Evolutionary conservation across 2,329 filamentous ascomycete genomes (phyloP).

Genomic region (Corynespora cassiicola): DNA sequence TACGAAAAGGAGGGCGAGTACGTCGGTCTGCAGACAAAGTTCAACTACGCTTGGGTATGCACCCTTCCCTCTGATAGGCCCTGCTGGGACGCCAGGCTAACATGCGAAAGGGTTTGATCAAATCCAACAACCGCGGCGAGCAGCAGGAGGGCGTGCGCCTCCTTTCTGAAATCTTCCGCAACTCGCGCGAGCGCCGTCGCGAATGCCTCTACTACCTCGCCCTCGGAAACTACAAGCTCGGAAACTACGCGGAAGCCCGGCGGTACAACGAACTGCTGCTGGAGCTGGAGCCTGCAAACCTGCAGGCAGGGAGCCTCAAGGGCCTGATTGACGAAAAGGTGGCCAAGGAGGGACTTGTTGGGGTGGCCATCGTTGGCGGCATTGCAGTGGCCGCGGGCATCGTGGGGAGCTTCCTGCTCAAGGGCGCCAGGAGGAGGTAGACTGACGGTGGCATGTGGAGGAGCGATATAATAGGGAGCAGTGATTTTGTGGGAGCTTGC

Average conservation of each 20-base stretch:
- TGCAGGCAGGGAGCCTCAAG: constrained; percentile 87
- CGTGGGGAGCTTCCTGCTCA: constrained; percentile 85
- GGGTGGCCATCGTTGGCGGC: constrained; percentile 92
- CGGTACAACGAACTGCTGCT: constrained; percentile 93
- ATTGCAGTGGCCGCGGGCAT: constrained; percentile 93
- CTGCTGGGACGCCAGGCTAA: constrained; percentile 10
- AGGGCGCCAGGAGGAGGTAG: constrained; percentile 70
- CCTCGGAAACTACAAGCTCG: constrained; percentile 96
- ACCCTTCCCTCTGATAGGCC: background rate
- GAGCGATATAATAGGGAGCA: background rate
- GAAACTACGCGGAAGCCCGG: constrained; percentile 93
- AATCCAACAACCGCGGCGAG: constrained; percentile 81
- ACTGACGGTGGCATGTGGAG: background rate
- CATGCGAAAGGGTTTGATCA: constrained; percentile 80
- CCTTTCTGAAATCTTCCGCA: constrained; percentile 95
- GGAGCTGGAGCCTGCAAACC: constrained; percentile 87
- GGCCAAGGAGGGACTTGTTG: constrained; percentile 89
- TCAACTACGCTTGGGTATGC: constrained; percentile 98
- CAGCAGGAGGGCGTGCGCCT: constrained; percentile 95
- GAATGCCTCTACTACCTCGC: constrained; percentile 99
- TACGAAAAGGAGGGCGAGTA: constrained; percentile 98
- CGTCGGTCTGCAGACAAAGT: constrained; percentile 96
- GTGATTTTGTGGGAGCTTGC: constrained; percentile 11
- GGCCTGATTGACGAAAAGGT: constrained; percentile 95
- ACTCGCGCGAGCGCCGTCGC: constrained; percentile 87